Conservation (phyloP, 805 yeast genomes). For the Starmerella kuoi region DNA sequence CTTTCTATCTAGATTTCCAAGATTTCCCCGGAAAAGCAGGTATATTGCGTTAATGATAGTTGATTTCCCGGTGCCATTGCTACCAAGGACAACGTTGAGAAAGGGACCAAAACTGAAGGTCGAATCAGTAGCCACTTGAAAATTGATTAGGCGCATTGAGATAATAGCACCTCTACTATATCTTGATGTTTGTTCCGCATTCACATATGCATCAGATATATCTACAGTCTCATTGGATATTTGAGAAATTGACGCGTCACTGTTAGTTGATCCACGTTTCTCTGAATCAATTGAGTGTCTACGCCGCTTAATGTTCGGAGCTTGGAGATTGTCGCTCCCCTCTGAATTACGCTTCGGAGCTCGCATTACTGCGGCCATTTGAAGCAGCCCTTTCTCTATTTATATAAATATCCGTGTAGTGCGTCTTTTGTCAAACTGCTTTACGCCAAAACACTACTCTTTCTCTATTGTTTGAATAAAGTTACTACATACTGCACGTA, state of each 20-base stretch:
- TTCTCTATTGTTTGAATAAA: too few relatives aligned
- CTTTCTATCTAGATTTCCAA: constrained; percentile 32
- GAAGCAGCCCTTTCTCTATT: too few relatives aligned
- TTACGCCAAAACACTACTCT: too few relatives aligned
- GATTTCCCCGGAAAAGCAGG: constrained; percentile 69
- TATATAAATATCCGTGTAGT: too few relatives aligned
- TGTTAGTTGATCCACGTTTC: too few relatives aligned
- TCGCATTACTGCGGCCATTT: too few relatives aligned
- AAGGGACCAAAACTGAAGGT: constrained; percentile 53
- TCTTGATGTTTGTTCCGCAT: not conserved
- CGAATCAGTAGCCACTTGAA: constrained; percentile 21
- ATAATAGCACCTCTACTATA: constrained; percentile 19
- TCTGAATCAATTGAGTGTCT: too few relatives aligned
- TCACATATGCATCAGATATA: not conserved
- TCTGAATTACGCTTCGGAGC: too few relatives aligned
- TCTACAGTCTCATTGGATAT: not conserved
- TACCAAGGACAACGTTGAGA: constrained; percentile 86
- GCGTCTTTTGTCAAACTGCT: too few relatives aligned
- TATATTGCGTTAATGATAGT: constrained; percentile 89
- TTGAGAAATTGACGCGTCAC: not conserved
- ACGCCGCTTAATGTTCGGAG: too few relatives aligned
- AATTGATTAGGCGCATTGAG: constrained; percentile 15
- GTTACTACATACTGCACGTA: too few relatives aligned
- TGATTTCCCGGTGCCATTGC: constrained; percentile 92
- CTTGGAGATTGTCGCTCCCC: too few relatives aligned